A percentile compares a stretch with the other conserved stretches of the same genome.
These are phyloP conservation scores for Neostapfia colusana DNA, from an alignment of 176 grass and related monocot species.

Conservation along the genomic window DNA sequence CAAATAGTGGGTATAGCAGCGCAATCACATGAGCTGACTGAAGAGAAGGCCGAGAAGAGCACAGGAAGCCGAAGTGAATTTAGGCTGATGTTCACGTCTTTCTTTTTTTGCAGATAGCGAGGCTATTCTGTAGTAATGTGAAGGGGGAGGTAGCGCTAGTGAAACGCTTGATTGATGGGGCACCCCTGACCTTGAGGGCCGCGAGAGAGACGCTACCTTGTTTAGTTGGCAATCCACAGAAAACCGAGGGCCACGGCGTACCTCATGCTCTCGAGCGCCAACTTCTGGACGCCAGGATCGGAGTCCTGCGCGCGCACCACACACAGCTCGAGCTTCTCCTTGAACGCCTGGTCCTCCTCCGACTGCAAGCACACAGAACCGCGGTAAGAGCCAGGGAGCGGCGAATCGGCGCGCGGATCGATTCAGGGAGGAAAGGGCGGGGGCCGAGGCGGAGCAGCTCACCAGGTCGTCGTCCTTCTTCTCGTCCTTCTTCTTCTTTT, in stretches of 20 bases:
- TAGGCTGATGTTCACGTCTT: no score
- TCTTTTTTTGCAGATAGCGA: no score
- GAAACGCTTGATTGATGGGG: no score
- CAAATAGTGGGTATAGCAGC: no score
- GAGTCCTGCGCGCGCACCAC: conserved; percentile 61
- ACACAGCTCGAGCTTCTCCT: conserved; percentile 68
- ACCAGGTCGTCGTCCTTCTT: conserved; percentile 61
- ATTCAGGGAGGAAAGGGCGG: neutral
- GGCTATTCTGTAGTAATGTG: no score
- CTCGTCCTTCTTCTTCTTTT: neutral
- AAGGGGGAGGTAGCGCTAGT: no score
- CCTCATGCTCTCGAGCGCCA: conserved; percentile 82
- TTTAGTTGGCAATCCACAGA: no score
- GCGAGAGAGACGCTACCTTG: no score
- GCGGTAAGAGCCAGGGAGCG: neutral
- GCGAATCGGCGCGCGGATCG: neutral
- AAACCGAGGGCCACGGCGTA: conserved; percentile 7
- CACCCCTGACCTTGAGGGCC: no score
- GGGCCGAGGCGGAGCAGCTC: neutral
- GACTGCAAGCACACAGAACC: conserved; percentile 41
- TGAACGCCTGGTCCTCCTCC: conserved; percentile 70
- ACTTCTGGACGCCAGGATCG: conserved; percentile 67
- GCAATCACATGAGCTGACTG: no score
- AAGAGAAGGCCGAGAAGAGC: no score
- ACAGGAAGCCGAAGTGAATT: no score